A percentile compares a stretch with the other conserved stretches of the same genome.
phyloP scores from a whole-genome alignment of 23 red algal species.

The Gracilariopsis chorda region DNA sequence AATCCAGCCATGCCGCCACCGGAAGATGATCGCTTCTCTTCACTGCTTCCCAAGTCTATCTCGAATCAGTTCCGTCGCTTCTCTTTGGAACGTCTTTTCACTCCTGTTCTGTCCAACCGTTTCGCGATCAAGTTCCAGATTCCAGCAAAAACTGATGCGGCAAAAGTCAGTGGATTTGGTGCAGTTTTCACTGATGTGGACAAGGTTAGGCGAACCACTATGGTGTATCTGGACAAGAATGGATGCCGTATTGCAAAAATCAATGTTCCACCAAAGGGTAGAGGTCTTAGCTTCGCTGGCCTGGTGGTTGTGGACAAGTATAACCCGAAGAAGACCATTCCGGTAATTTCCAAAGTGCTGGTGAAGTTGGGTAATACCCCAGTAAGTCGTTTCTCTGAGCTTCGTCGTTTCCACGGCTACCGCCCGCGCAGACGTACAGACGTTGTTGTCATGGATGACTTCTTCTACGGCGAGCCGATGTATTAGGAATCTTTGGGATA shows the following conservation, averaged over 20 bases:
- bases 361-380: conserved; percentile 7
- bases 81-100: conserved; percentile 41
- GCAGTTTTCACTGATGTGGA: conserved; percentile 63
- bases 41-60: conserved; percentile 2
- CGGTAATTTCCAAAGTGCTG: conserved; percentile 24
- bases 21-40: conserved; percentile 53
- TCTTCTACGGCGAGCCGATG: conserved; percentile 65
- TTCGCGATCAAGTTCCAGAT: conserved; percentile 28
- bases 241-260: conserved; percentile 19
- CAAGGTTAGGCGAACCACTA: not conserved
- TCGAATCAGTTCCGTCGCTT: conserved; percentile 32
- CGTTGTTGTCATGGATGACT: conserved; percentile 58
- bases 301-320: not conserved
- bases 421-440: conserved; percentile 7
- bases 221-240: conserved; percentile 23
- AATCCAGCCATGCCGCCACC: conserved; percentile 24
- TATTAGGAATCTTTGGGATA: not conserved
- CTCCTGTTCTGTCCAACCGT: conserved; percentile 37
- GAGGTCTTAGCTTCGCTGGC: conserved; percentile 51
- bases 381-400: not conserved
- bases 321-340: not conserved
- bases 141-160: not conserved
- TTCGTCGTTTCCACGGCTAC: not conserved
- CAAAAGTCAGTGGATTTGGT: conserved; percentile 48
- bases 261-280: conserved; percentile 26